Percentiles rank a stretch among this genome's conserved stretches.
These are phyloP conservation scores for Coemansia sp. DNA, from an alignment of 192 early-diverging fungal genomes.

Conservation along the genomic window DNA sequence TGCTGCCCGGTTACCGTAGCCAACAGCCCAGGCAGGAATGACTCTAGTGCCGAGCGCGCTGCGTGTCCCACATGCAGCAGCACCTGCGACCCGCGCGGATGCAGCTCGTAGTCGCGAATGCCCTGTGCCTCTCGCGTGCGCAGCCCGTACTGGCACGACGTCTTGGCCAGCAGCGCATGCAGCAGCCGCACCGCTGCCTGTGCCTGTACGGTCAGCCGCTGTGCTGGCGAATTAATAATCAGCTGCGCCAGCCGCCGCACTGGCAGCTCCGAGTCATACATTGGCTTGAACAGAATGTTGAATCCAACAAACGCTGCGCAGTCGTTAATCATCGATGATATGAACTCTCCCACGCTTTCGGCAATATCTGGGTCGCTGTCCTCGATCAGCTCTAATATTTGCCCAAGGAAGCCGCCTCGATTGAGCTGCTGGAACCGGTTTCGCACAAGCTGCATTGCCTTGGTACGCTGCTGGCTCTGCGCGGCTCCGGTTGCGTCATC, in stretches of 20 bases:
- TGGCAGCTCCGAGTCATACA: slow-evolving; percentile 42
- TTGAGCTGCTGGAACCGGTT: slow-evolving; percentile 54
- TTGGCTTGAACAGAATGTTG: slow-evolving; percentile 51
- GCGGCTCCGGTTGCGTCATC: slow-evolving; percentile 9
- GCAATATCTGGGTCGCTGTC: slow-evolving; percentile 32
- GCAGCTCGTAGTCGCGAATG: slow-evolving; percentile 37
- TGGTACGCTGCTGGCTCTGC: slow-evolving; percentile 40
- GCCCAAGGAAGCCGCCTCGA: slow-evolving; percentile 37
- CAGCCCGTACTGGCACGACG: slow-evolving; percentile 49
- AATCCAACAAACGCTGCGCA: slow-evolving; percentile 49
- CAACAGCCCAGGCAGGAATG: slow-evolving; percentile 49
- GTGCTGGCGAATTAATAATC: slow-evolving; percentile 48
- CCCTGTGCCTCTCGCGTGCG: slow-evolving; percentile 50
- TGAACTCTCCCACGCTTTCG: slow-evolving; percentile 43
- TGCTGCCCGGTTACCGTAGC: slow-evolving; percentile 50
- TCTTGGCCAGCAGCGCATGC: slow-evolving; percentile 42
- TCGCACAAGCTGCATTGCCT: slow-evolving; percentile 49
- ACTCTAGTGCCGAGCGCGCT: slow-evolving; percentile 39
- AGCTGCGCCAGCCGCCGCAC: slow-evolving; percentile 49
- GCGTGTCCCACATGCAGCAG: slow-evolving; percentile 47
- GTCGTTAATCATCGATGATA: slow-evolving; percentile 50
- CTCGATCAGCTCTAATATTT: slow-evolving; percentile 42
- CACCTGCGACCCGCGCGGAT: slow-evolving; percentile 50
- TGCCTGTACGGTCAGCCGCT: slow-evolving; percentile 45
- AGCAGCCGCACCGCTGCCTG: slow-evolving; percentile 38